phyloP scores from a whole-genome alignment of 805 yeast genomes.

The Lipomyces anomalus region DNA sequence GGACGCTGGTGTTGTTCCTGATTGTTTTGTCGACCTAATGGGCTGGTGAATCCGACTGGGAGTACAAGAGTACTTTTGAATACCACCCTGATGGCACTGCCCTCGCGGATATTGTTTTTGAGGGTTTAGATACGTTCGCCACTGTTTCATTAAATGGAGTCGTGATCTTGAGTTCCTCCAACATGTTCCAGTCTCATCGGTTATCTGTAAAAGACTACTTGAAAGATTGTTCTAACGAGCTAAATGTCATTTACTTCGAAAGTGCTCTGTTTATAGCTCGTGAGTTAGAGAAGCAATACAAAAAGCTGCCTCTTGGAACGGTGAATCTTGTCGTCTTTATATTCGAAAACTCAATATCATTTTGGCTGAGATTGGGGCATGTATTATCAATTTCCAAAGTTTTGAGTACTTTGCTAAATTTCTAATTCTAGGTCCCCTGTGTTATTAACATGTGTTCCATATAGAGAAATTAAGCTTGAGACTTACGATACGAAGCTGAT shows the following conservation, averaged over 20 bases:
- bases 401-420: not conserved
- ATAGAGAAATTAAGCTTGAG: constrained; percentile 35
- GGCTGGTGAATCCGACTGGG: constrained; percentile 50
- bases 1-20: constrained; percentile 37
- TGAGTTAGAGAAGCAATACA: constrained; percentile 33
- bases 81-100: constrained; percentile 1
- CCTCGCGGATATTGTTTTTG: constrained; percentile 33
- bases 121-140: constrained; percentile 43
- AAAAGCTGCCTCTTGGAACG: constrained; percentile 36
- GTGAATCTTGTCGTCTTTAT: constrained; percentile 41
- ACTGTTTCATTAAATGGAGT: constrained; percentile 39
- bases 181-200: constrained; percentile 40
- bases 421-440: constrained; percentile 26
- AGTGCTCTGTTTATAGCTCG: constrained; percentile 38
- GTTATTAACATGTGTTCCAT: constrained; percentile 43
- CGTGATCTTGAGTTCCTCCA: constrained; percentile 36
- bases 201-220: constrained; percentile 30
- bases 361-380: constrained; percentile 57
- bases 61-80: constrained; percentile 34
- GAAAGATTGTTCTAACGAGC: constrained; percentile 29
- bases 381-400: constrained; percentile 22
- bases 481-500: constrained; percentile 24
- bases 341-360: constrained; percentile 50
- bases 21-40: constrained; percentile 46
- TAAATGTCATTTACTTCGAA: constrained; percentile 37